These are phyloP conservation scores for Hypomontagnella submonticulosa DNA, from an alignment of 495 filamentous ascomycete genomes.

Conservation along the genomic window DNA sequence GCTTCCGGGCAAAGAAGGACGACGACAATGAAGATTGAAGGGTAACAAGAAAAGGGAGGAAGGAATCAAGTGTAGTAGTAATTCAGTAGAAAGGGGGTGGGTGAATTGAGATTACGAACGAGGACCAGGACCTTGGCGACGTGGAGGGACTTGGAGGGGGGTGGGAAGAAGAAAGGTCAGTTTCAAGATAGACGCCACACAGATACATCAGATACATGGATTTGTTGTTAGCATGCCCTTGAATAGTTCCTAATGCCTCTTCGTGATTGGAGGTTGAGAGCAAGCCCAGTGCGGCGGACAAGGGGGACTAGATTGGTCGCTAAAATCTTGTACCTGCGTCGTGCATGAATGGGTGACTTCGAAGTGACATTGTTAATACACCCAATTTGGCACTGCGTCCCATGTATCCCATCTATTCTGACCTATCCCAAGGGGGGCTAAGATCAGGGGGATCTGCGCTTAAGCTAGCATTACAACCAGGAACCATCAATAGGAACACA, in stretches of 20 bases:
- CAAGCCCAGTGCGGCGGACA: not conserved
- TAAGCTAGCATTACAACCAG: constrained; percentile 20
- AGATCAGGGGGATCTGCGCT: constrained; percentile 43
- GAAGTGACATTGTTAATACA: constrained; percentile 24
- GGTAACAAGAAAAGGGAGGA: constrained; percentile 27
- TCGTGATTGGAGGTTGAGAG: constrained; percentile 7
- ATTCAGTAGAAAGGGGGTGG: constrained; percentile 41
- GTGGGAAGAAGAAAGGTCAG: constrained; percentile 35
- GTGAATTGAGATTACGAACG: constrained; percentile 42
- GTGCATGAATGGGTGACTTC: constrained; percentile 36
- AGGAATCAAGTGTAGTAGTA: constrained; percentile 23
- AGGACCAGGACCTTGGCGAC: constrained; percentile 30
- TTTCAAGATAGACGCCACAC: constrained; percentile 42
- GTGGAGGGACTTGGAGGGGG: constrained; percentile 35
- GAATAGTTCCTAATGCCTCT: too few relatives aligned
- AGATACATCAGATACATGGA: constrained; percentile 4
- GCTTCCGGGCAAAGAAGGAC: constrained; percentile 47
- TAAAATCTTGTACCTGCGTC: constrained; percentile 36
- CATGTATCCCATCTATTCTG: constrained; percentile 20
- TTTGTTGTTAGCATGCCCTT: not conserved
- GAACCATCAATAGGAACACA: constrained; percentile 40
- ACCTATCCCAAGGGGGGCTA: constrained; percentile 19
- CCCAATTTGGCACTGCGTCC: constrained; percentile 9
- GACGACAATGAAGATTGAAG: constrained; percentile 39
- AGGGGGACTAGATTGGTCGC: constrained; percentile 8